Evolutionary conservation across 2,329 filamentous ascomycete species (phyloP), one percentile per base, ranked within the genome.

Genomic region (Colletotrichum euphorbiae): DNA sequence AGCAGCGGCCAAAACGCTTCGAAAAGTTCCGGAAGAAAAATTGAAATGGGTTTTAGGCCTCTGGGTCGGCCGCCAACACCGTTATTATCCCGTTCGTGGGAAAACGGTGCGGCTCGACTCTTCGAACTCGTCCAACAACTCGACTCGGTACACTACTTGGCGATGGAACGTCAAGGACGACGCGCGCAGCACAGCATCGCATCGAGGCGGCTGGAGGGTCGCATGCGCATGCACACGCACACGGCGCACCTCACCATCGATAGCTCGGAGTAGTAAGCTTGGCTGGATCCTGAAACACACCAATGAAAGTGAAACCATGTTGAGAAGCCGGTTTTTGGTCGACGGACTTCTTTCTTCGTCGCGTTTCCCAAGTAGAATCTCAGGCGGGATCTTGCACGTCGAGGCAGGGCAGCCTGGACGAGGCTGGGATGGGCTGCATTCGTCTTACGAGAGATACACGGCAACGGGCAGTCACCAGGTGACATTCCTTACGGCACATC

Each of bases 1-100:
- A 65, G 61, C 46, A 59, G 65, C 65, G 54, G 65, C 65, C 65
- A 65, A 65, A 54, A 65, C 61, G 24, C 54, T 21, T 65, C 40
- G 33, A 68, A 59, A 55, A 21, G 62, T 65, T 66, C 65, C 65
- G 61, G 54, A 66, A 55, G 31, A 55, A 64, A 31, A 48, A 65
- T n/a, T 64, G 40, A 54, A 58, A 65, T 55, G 61, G 61, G 38
- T 21, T 28, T 38, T 24, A 40, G 46, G 54, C 31, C 38, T 21
- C 15, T 43, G 28, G 33, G 46, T 65, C 54, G 48, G 42, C 61
- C 54, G 48, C 65, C 48, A 50, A 54, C 24, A 28, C 28, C 24
- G 54, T 46, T 43, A 46, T 46, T 43, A 46, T 43, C 48, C 60
- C 54, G 48, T 54, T 28, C 46, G 52, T 54, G 40, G n/a, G 12